Conservation (phyloP, 352 stramenopile species). For the Pythium plurisporium region DNA sequence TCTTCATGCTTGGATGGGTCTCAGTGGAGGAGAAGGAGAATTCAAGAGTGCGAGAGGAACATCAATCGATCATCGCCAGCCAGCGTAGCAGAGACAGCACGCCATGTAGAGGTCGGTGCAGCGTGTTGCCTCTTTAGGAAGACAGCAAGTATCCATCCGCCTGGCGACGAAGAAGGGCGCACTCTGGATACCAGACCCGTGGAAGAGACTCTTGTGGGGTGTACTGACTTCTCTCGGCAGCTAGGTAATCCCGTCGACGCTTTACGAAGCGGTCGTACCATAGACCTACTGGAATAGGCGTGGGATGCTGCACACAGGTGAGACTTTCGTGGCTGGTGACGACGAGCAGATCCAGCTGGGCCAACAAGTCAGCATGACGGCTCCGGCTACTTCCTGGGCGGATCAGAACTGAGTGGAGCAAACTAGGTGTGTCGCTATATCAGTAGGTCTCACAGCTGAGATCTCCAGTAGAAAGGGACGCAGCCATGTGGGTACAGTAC, state of each 20-base stretch:
- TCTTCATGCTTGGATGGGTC: not conserved
- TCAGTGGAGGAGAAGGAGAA: not conserved
- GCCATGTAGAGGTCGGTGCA: not conserved
- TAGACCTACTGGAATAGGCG: too few relatives aligned
- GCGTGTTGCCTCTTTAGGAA: not conserved
- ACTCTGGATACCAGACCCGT: not conserved
- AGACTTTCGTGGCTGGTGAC: not conserved
- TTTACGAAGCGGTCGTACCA: too few relatives aligned
- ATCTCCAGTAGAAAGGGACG: constrained; percentile 1
- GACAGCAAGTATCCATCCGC: not conserved
- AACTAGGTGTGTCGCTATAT: not conserved
- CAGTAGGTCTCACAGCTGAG: not conserved
- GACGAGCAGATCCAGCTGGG: not conserved
- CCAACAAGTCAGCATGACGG: not conserved
- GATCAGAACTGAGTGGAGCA: not conserved
- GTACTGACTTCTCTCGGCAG: too few relatives aligned
- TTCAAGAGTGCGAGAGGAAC: not conserved
- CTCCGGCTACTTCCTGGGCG: not conserved
- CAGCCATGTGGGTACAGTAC: not conserved
- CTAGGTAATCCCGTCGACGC: too few relatives aligned
- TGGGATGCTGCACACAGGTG: too few relatives aligned
- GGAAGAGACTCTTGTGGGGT: not conserved
- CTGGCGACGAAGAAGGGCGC: not conserved
- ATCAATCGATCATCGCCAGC: not conserved
- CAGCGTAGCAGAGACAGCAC: not conserved